These are phyloP conservation scores for Solanum hybrid DNA, from an alignment of 305 asterid species.

Conservation along the genomic window DNA sequence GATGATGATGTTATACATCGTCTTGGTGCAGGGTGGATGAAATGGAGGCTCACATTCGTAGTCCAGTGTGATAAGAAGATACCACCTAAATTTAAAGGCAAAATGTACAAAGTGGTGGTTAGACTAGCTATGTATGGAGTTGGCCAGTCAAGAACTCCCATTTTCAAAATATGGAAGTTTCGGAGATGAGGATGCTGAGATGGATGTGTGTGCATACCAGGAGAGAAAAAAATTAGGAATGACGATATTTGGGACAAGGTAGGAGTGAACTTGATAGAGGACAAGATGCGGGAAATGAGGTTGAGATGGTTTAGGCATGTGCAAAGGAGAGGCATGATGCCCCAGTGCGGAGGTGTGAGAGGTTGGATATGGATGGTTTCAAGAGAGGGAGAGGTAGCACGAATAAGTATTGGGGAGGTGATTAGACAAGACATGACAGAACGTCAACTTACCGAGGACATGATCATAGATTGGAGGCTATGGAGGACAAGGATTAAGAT, in stretches of 20 bases:
- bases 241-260: neutral
- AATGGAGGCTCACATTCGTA: neutral
- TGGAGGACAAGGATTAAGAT: neutral
- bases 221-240: neutral
- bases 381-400: neutral
- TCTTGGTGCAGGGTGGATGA: neutral
- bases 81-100: neutral
- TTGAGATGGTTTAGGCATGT: neutral
- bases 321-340: neutral
- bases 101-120: neutral
- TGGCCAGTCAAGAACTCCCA: neutral
- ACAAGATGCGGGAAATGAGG: neutral
- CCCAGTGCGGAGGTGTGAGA: neutral
- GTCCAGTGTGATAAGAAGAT: neutral
- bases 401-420: neutral
- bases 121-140: neutral
- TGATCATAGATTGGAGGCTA: neutral
- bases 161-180: neutral
- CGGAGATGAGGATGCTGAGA: neutral
- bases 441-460: neutral
- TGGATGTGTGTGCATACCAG: neutral
- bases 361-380: neutral
- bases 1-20: neutral
- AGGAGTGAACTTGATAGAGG: neutral
- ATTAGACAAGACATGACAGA: neutral